phyloP scores from a whole-genome alignment of 2,329 filamentous ascomycete species.

The Clathrospora elynae region DNA sequence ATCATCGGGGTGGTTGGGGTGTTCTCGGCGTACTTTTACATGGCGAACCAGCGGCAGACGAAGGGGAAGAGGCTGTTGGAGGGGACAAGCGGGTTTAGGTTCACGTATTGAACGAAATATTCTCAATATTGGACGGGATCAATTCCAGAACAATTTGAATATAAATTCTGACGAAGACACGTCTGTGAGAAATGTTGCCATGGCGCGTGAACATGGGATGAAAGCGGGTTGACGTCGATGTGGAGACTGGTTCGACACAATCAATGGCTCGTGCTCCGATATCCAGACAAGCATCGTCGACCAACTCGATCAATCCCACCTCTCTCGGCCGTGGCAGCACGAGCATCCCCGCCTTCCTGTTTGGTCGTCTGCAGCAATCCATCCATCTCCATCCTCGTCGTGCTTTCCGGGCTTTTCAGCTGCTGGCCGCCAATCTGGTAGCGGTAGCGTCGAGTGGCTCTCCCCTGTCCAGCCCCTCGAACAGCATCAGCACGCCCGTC shows the following conservation, averaged over 20 bases:
- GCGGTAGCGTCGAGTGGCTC: slow-evolving; percentile 14
- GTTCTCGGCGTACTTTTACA: slow-evolving; percentile 61
- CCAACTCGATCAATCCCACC: slow-evolving; percentile 22
- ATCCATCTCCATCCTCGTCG: neutral
- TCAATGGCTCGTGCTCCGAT: slow-evolving; percentile 19
- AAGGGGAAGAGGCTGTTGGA: slow-evolving; percentile 58
- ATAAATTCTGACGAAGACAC: neutral
- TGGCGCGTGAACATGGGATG: slow-evolving; percentile 8
- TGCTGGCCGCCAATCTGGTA: slow-evolving; percentile 16
- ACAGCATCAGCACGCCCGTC: slow-evolving; percentile 27
- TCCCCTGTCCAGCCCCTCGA: slow-evolving; percentile 33
- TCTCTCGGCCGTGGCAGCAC: slow-evolving; percentile 21
- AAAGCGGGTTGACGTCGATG: slow-evolving; percentile 28
- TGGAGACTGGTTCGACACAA: slow-evolving; percentile 15
- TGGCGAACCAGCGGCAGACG: slow-evolving; percentile 56
- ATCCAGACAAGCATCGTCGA: slow-evolving; percentile 22
- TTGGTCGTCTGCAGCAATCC: slow-evolving; percentile 9
- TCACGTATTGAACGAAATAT: slow-evolving; percentile 45
- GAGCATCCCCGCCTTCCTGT: slow-evolving; percentile 20
- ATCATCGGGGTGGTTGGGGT: slow-evolving; percentile 60
- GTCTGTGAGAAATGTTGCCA: neutral
- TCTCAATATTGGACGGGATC: neutral
- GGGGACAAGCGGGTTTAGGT: slow-evolving; percentile 54
- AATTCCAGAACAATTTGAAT: neutral
- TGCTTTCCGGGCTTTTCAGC: slow-evolving; percentile 3